Percentiles rank a stretch among this genome's conserved stretches.
Evolutionary conservation across 2,329 filamentous ascomycete species (phyloP).

Genomic region (Pseudogymnoascus destructans): DNA sequence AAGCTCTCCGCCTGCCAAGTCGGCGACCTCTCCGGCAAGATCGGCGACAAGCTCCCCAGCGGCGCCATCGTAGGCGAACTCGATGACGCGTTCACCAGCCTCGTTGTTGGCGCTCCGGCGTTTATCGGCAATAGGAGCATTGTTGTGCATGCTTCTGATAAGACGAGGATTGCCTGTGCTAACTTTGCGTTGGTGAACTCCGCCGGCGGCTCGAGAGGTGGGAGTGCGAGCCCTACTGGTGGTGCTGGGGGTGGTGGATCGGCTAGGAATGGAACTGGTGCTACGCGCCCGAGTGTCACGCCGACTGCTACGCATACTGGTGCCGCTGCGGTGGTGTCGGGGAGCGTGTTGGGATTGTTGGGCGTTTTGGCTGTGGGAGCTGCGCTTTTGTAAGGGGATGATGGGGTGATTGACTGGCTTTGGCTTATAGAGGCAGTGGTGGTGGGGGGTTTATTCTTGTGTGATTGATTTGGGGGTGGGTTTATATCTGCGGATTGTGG

Average conservation of each 20-base stretch:
- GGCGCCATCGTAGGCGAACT: not conserved
- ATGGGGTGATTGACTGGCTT: not conserved
- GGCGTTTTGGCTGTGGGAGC: not conserved
- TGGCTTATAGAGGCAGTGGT: not conserved
- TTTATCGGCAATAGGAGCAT: constrained; percentile 55
- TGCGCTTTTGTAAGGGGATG: constrained; percentile 2
- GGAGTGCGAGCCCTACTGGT: not conserved
- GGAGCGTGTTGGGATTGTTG: not conserved
- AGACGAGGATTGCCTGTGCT: constrained; percentile 50
- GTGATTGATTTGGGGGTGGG: not conserved
- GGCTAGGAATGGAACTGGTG: not conserved
- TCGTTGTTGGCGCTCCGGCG: constrained; percentile 35
- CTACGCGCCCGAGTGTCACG: not conserved
- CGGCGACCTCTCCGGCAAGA: constrained; percentile 65
- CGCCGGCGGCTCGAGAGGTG: not conserved
- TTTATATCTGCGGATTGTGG: not conserved
- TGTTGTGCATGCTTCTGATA: constrained; percentile 51
- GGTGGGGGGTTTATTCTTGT: not conserved
- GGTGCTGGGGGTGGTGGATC: not conserved
- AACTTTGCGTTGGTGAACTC: constrained; percentile 34
- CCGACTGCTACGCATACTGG: not conserved
- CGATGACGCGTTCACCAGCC: constrained; percentile 45
- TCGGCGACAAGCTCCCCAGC: constrained; percentile 32
- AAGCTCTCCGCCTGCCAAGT: constrained; percentile 56
- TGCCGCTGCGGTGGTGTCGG: not conserved